These are phyloP conservation scores for Ramalina intermedia DNA, from an alignment of 495 filamentous ascomycete species.

Conservation along the genomic window DNA sequence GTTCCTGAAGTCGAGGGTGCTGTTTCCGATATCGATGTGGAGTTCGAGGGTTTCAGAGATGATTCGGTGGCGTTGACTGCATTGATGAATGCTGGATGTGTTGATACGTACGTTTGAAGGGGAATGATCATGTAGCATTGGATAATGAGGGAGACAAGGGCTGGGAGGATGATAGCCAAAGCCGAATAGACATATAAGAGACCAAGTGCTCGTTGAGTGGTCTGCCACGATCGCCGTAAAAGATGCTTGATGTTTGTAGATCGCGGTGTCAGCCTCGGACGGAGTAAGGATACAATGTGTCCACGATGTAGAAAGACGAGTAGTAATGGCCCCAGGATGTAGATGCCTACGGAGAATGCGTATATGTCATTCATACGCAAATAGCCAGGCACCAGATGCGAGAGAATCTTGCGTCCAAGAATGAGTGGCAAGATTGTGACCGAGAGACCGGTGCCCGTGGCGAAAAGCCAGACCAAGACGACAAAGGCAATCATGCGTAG, in stretches of 20 bases:
- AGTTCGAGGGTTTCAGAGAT: neutral
- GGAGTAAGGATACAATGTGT: slow-evolving; percentile 1
- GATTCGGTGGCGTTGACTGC: slow-evolving; percentile 15
- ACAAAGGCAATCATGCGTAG: slow-evolving; percentile 73
- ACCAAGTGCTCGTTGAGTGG: slow-evolving; percentile 17
- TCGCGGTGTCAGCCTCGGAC: slow-evolving; percentile 13
- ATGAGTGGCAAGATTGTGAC: slow-evolving; percentile 79
- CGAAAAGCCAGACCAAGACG: slow-evolving; percentile 82
- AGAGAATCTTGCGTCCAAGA: slow-evolving; percentile 66
- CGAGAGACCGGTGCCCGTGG: slow-evolving; percentile 78
- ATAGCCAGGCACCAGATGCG: slow-evolving; percentile 46
- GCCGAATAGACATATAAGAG: slow-evolving; percentile 59
- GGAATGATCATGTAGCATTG: slow-evolving; percentile 87
- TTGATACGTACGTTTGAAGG: slow-evolving; percentile 60
- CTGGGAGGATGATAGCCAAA: slow-evolving; percentile 63
- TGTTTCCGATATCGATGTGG: neutral
- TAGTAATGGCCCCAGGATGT: slow-evolving; percentile 50
- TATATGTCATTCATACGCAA: slow-evolving; percentile 86
- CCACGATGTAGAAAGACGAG: slow-evolving; percentile 43
- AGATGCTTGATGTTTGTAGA: slow-evolving; percentile 7
- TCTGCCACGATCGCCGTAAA: slow-evolving; percentile 2
- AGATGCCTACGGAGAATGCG: slow-evolving; percentile 80
- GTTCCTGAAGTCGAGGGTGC: neutral
- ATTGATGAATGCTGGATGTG: neutral
- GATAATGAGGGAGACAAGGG: slow-evolving; percentile 64